These are phyloP conservation scores for Anethum foeniculum DNA, from an alignment of 140 eudicot genomes.

Conservation along the genomic window DNA sequence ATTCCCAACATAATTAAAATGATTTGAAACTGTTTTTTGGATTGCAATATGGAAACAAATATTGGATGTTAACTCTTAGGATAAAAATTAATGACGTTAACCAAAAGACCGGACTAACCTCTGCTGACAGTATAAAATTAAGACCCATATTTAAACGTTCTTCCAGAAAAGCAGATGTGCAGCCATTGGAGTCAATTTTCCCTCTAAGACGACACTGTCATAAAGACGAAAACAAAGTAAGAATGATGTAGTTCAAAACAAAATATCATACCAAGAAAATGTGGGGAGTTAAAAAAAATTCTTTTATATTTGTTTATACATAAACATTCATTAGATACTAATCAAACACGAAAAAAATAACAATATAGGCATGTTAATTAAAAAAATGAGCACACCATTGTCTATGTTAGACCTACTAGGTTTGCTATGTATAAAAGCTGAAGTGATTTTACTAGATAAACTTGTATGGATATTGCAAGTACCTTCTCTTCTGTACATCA, in stretches of 20 bases:
- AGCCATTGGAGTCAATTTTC: constrained; percentile 86
- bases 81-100: not conserved
- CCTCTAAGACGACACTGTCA: constrained; percentile 93
- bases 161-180: constrained; percentile 76
- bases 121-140: constrained; percentile 85
- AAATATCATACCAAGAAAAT: not conserved
- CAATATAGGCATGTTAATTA: not conserved
- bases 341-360: not conserved
- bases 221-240: constrained; percentile 1
- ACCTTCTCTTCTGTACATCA: not conserved
- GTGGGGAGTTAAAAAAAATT: not conserved
- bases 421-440: not conserved
- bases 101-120: constrained; percentile 20
- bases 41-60: not conserved
- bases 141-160: constrained; percentile 89
- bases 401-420: not conserved
- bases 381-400: not conserved
- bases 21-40: not conserved
- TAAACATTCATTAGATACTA: not conserved
- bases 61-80: not conserved
- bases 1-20: not conserved
- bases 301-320: not conserved
- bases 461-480: not conserved
- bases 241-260: not conserved
- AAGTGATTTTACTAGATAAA: not conserved